Percentiles rank a stretch among this genome's conserved stretches.
Conservation (phyloP, 306 rosid species). For the Rosa chinensis region DNA sequence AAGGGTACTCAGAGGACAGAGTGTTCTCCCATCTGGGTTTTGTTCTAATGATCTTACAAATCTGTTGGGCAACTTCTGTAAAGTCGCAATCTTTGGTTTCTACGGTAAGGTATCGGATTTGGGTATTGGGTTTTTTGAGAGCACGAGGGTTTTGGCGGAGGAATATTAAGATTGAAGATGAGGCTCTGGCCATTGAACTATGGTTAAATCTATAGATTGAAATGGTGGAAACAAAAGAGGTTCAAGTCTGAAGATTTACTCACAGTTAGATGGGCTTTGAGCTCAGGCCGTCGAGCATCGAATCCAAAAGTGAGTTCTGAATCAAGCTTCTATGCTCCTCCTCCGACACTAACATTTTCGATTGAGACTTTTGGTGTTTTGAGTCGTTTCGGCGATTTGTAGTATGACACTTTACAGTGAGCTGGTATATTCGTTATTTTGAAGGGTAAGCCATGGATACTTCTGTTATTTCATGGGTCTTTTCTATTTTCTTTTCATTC, state of each 20-base stretch:
- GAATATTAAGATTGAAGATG: conserved; percentile 26
- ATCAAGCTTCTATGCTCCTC: not conserved
- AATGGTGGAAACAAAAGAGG: not conserved
- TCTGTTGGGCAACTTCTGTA: conserved; percentile 36
- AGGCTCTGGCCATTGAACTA: conserved; percentile 30
- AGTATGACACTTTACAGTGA: too few relatives aligned
- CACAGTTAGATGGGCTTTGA: conserved; percentile 1
- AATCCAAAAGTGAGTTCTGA: not conserved
- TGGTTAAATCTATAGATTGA: not conserved
- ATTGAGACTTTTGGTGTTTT: not conserved
- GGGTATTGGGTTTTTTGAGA: conserved; percentile 21
- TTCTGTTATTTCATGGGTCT: too few relatives aligned
- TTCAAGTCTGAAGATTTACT: not conserved
- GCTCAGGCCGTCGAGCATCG: not conserved
- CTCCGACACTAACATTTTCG: not conserved
- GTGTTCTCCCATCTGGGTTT: conserved; percentile 72
- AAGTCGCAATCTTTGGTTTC: conserved; percentile 41
- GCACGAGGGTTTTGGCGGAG: conserved; percentile 30
- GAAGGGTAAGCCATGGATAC: too few relatives aligned
- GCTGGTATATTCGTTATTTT: too few relatives aligned
- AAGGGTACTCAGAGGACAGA: conserved; percentile 58
- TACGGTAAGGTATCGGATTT: conserved; percentile 39
- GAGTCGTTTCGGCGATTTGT: not conserved
- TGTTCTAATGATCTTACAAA: conserved; percentile 54
- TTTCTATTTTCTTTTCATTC: too few relatives aligned